Evolutionary conservation across 257 asterid species (phyloP).

Genomic region (Nyctanthes arbortristis): DNA sequence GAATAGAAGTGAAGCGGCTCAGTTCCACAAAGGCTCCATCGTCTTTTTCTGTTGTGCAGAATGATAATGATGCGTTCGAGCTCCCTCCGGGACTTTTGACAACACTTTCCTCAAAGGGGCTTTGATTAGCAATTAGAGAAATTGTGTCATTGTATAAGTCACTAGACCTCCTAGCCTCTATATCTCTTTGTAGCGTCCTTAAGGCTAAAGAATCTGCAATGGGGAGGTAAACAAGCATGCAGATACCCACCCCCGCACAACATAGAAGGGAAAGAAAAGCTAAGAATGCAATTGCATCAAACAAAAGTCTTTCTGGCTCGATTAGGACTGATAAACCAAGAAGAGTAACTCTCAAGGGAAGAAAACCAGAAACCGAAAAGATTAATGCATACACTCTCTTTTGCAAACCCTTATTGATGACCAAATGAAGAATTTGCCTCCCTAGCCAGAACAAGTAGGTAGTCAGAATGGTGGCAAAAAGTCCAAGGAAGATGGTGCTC

Average conservation of each 20-base stretch:
- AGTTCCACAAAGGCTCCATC: constrained; percentile 84
- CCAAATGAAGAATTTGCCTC: constrained; percentile 54
- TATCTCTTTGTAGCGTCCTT: constrained; percentile 51
- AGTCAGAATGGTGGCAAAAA: constrained; percentile 56
- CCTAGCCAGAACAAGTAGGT: constrained; percentile 72
- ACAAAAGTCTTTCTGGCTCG: constrained; percentile 47
- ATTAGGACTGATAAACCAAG: constrained; percentile 71
- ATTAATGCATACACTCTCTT: constrained; percentile 75
- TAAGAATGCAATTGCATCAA: constrained; percentile 60
- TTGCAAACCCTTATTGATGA: constrained; percentile 79
- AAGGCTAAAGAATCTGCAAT: constrained; percentile 75
- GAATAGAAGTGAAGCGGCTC: constrained; percentile 68
- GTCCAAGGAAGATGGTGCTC: constrained; percentile 68
- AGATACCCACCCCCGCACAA: constrained; percentile 68
- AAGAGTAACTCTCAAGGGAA: constrained; percentile 63
- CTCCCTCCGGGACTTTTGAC: neutral
- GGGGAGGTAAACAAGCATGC: constrained; percentile 76
- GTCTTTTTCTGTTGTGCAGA: constrained; percentile 18
- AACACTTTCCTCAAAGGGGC: constrained; percentile 30
- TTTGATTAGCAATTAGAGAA: constrained; percentile 67
- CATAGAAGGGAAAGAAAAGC: constrained; percentile 74
- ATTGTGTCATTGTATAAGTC: constrained; percentile 56
- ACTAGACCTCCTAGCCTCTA: constrained; percentile 50
- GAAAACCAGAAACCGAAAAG: constrained; percentile 51
- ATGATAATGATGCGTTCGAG: neutral